phyloP scores from a whole-genome alignment of 2,329 filamentous ascomycete species.

The Macrophomina phaseolina region DNA sequence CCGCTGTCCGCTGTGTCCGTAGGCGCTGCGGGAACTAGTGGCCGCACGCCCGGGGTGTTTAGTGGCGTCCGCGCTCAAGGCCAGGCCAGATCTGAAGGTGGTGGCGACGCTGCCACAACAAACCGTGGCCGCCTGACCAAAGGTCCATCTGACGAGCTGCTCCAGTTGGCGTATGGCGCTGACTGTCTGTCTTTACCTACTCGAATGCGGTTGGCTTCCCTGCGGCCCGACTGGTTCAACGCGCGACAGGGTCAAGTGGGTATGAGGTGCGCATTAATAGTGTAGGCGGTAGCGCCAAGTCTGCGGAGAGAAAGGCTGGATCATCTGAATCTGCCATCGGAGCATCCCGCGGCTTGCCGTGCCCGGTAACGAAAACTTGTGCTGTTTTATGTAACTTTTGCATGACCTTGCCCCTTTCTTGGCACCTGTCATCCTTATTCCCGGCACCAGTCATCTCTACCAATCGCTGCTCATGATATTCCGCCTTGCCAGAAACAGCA shows the following conservation, averaged over 20 bases:
- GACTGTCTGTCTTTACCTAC: too few species aligned
- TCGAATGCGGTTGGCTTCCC: too few species aligned
- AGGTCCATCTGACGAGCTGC: too few species aligned
- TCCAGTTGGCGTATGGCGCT: too few species aligned
- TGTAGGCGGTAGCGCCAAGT: not conserved
- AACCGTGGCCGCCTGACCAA: too few species aligned
- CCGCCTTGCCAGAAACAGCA: too few species aligned
- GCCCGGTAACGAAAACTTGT: not conserved
- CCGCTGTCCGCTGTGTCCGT: not conserved
- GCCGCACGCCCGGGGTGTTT: not conserved
- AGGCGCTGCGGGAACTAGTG: not conserved
- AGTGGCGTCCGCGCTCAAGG: not conserved
- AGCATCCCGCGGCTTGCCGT: not conserved
- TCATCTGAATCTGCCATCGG: not conserved
- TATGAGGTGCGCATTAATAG: not conserved
- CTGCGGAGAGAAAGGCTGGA: not conserved
- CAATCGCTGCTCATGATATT: not conserved
- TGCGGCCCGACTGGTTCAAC: too few species aligned
- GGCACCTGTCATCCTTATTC: not conserved
- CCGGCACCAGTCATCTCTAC: not conserved
- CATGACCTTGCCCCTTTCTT: not conserved
- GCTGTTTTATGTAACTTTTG: slow-evolving; percentile 6
- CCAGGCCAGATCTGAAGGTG: not conserved
- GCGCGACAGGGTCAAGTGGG: too few species aligned
- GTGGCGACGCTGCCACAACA: too few species aligned